Percentiles rank a stretch among this genome's conserved stretches.
These are phyloP conservation scores for Epichloe uncinata DNA, from an alignment of 2,329 filamentous ascomycete species.

Conservation along the genomic window DNA sequence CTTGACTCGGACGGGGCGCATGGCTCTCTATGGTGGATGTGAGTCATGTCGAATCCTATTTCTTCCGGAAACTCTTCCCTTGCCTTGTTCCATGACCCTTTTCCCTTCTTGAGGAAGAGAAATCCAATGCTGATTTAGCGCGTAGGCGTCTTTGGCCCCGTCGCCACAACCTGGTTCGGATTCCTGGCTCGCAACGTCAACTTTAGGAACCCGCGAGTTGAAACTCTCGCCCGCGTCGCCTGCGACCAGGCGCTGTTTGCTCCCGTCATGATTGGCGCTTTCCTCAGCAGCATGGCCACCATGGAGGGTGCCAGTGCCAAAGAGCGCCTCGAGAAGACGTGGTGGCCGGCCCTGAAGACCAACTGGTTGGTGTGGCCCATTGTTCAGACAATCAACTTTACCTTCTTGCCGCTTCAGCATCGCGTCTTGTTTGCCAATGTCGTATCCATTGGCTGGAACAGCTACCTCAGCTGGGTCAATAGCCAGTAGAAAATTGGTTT, in stretches of 20 bases:
- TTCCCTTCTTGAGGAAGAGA: too few species aligned
- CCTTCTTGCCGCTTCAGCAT: slow-evolving; percentile 70
- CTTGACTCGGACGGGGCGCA: slow-evolving; percentile 55
- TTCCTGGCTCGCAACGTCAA: slow-evolving; percentile 60
- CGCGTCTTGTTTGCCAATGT: slow-evolving; percentile 79
- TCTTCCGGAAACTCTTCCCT: not conserved
- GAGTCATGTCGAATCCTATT: slow-evolving; percentile 17
- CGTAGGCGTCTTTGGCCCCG: slow-evolving; percentile 70
- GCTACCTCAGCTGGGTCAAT: slow-evolving; percentile 50
- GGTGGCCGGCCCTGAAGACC: slow-evolving; percentile 57
- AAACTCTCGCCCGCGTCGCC: slow-evolving; percentile 61
- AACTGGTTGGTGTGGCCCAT: slow-evolving; percentile 85
- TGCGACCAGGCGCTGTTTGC: slow-evolving; percentile 76
- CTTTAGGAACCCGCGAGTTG: slow-evolving; percentile 50
- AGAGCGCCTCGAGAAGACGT: slow-evolving; percentile 61
- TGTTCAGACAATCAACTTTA: slow-evolving; percentile 80
- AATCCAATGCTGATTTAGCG: not conserved
- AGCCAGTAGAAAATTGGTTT: slow-evolving; percentile 21
- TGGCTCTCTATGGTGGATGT: slow-evolving; percentile 71
- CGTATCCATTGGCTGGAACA: slow-evolving; percentile 55
- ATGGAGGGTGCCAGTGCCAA: slow-evolving; percentile 51
- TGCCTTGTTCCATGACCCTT: not conserved
- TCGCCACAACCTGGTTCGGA: slow-evolving; percentile 74
- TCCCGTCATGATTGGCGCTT: slow-evolving; percentile 67
- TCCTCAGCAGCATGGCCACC: slow-evolving; percentile 73